Base-by-base conservation (phyloP, 169 alveolate genomes). In the Perkinsus olseni region DNA sequence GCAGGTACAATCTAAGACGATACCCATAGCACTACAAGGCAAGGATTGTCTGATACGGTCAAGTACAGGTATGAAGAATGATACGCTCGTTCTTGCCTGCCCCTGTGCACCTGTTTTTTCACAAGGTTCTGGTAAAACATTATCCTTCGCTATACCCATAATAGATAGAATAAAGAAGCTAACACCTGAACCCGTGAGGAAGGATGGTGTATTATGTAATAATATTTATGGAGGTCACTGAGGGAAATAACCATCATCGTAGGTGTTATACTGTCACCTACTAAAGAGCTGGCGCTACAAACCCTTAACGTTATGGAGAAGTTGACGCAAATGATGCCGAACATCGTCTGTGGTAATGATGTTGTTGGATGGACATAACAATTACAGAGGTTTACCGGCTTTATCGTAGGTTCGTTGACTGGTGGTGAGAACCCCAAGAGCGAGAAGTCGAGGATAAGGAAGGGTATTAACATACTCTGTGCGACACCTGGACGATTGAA, bases 111-210 rank as follows among this genome's bases (percentile, higher is more conserved):
- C n/a, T n/a, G n/a, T n/a, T n/a, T n/a, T n/a, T n/a, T n/a, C n/a
- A n/a, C n/a, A n/a, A 0, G 99, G 99, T 10, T 97, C 99, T 40
- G 99, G 99, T 38, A 99, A 99, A 94, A 99, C 99, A 0, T 96
- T 99, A 39, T 98, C 99, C 74, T 99, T 97, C 95, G 96, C 98
- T 92, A 95, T 99, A 51, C 99, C 99, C 45, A 97, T 99, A 24
- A 95, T 98, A 51, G 95, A 95, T 50, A 93, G 91, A 39, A 93
- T 95, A 21, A 93, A 92, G 36, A 92, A 93, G 39, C 24, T 93
- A 50, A 93, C 74, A 34, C 92, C 74, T 20, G 74, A 45, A 24
- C 51, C 93, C 38, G 92, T 94, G 31, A 93, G 91, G 48, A 93
- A 94, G 28, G 93, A 94, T 74, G 98, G 98, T 94, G 94, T 96